Evolutionary conservation across 495 filamentous ascomycete genomes (phyloP).

Genomic region (Massariosphaeria phaeospora): DNA sequence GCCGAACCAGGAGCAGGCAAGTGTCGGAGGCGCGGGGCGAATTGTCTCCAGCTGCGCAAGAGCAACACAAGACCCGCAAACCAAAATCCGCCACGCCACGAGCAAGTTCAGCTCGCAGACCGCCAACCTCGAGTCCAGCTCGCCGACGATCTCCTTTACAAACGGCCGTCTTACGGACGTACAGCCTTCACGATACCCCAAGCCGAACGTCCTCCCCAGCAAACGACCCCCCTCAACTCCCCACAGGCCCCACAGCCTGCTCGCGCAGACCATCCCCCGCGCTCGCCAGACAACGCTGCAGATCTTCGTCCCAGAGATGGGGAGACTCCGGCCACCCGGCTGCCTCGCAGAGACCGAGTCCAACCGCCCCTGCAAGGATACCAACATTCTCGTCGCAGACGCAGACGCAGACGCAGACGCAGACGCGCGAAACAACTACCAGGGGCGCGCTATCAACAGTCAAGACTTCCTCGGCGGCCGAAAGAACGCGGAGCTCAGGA

Average conservation of each 20-base stretch:
- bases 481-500: too few relatives aligned
- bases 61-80: neutral
- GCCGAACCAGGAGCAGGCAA: neutral
- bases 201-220: neutral
- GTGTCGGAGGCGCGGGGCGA: neutral
- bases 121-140: too few relatives aligned
- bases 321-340: neutral
- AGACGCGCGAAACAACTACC: too few relatives aligned
- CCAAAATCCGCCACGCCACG: neutral
- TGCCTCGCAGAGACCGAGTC: too few relatives aligned
- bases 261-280: slow-evolving; percentile 2
- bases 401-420: too few relatives aligned
- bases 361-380: too few relatives aligned
- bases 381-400: too few relatives aligned
- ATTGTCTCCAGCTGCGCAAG: neutral
- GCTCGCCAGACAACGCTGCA: neutral
- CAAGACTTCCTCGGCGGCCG: too few relatives aligned
- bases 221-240: neutral
- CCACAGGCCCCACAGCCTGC: neutral
- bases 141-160: too few relatives aligned
- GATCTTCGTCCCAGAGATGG: neutral
- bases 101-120: too few relatives aligned
- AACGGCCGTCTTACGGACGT: too few relatives aligned
- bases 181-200: neutral
- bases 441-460: too few relatives aligned